Evolutionary conservation across 2,329 filamentous ascomycete species (phyloP).

Genomic region (Sclerotinia borealis): DNA sequence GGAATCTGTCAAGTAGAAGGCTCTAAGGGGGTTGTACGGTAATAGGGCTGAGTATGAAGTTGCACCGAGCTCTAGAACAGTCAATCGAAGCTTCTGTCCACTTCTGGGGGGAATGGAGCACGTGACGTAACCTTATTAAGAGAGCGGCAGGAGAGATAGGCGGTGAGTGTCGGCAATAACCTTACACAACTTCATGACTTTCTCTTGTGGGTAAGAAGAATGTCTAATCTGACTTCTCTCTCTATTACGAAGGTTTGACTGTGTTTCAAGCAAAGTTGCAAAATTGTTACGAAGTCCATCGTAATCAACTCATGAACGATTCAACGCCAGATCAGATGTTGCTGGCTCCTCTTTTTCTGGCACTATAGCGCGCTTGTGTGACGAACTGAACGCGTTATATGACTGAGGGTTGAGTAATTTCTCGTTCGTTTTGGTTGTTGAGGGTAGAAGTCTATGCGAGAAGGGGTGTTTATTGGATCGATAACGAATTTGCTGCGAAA

Average conservation of each 20-base stretch:
- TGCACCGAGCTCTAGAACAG: slow-evolving; percentile 4
- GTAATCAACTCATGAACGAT: neutral
- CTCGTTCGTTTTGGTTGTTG: neutral
- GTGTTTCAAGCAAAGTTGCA: neutral
- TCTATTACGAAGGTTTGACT: no score
- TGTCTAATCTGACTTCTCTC: neutral
- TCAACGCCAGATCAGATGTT: neutral
- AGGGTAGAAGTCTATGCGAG: neutral
- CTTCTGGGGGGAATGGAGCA: neutral
- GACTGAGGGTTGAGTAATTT: neutral
- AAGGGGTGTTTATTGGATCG: neutral
- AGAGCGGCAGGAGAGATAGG: no score
- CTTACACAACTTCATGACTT: neutral
- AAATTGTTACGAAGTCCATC: neutral
- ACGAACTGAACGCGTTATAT: neutral
- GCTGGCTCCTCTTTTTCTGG: neutral
- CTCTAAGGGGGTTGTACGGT: neutral
- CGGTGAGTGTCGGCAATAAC: neutral
- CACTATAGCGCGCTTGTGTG: neutral
- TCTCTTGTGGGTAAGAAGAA: neutral
- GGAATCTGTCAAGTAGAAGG: slow-evolving; percentile 1
- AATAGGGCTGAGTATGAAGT: neutral
- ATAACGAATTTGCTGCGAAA: neutral
- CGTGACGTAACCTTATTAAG: no score
- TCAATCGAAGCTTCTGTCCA: slow-evolving; percentile 8